Conservation (phyloP, 192 early-diverging fungal species). For the Entrophospora sp. region DNA sequence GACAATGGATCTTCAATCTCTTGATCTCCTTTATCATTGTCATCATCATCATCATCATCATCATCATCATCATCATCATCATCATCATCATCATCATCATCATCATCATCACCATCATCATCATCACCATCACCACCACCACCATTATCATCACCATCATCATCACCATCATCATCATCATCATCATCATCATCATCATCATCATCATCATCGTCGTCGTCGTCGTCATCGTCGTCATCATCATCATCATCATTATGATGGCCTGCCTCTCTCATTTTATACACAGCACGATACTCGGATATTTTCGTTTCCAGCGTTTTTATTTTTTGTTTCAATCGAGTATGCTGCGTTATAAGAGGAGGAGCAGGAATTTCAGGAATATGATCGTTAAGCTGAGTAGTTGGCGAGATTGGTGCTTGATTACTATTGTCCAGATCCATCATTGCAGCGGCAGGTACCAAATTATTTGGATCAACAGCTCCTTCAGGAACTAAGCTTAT, state of each 20-base stretch:
- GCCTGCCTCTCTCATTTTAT: slow-evolving; percentile 4
- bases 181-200: background rate
- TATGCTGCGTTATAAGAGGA: slow-evolving; percentile 41
- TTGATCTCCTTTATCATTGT: background rate
- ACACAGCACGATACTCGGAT: slow-evolving; percentile 16
- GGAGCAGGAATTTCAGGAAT: slow-evolving; percentile 51
- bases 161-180: background rate
- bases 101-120: background rate
- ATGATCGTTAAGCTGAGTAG: slow-evolving; percentile 29
- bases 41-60: background rate
- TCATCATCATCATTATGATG: slow-evolving; percentile 9
- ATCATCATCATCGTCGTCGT: too few relatives aligned
- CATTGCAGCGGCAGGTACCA: slow-evolving; percentile 44
- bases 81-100: background rate
- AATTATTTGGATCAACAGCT: slow-evolving; percentile 43
- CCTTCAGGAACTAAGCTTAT: slow-evolving; percentile 41
- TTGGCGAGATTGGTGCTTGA: slow-evolving; percentile 21
- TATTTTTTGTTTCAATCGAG: slow-evolving; percentile 40
- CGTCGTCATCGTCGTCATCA: slow-evolving; percentile 9
- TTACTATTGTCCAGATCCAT: slow-evolving; percentile 34
- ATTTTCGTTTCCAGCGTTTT: slow-evolving; percentile 28
- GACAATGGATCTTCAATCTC: slow-evolving; percentile 13
- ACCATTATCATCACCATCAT: background rate
- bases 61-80: background rate
- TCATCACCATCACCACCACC: background rate